Percentiles rank a stretch among this genome's conserved stretches.
Conservation (phyloP, 2,329 filamentous ascomycete genomes). For the Fusarium mangiferae region DNA sequence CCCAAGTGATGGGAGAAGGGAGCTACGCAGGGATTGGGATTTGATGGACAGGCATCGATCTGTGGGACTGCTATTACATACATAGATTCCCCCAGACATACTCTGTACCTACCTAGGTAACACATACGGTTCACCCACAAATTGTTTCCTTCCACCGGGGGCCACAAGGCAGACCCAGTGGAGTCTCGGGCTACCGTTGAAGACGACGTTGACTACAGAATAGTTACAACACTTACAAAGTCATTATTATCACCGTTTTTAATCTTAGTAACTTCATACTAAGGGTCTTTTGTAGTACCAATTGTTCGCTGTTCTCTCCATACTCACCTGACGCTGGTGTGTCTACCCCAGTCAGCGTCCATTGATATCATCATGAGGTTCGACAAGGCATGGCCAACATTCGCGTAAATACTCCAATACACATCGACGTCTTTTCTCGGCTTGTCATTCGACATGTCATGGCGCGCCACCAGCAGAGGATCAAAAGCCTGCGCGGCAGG, state of each 20-base stretch:
- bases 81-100: conserved; percentile 7
- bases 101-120: no score
- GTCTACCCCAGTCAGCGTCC: neutral
- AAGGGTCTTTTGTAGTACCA: neutral
- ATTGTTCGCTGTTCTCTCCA: neutral
- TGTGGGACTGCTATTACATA: conserved; percentile 3
- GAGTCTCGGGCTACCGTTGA: neutral
- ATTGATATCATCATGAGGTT: neutral
- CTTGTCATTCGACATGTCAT: conserved; percentile 18
- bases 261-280: neutral
- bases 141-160: conserved; percentile 25
- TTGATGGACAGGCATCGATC: conserved; percentile 16
- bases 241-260: conserved; percentile 1
- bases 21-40: conserved; percentile 16
- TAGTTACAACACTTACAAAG: neutral
- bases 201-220: neutral
- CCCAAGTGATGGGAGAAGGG: neutral
- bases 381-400: neutral
- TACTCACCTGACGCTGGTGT: neutral
- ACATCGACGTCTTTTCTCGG: conserved; percentile 15
- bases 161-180: conserved; percentile 7
- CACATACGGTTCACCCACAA: conserved; percentile 20
- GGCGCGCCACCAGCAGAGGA: conserved; percentile 7
- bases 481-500: conserved; percentile 19
- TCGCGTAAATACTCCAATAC: conserved; percentile 6